phyloP scores from a whole-genome alignment of 177 flowering plant species.

The Vitis hybrid region DNA sequence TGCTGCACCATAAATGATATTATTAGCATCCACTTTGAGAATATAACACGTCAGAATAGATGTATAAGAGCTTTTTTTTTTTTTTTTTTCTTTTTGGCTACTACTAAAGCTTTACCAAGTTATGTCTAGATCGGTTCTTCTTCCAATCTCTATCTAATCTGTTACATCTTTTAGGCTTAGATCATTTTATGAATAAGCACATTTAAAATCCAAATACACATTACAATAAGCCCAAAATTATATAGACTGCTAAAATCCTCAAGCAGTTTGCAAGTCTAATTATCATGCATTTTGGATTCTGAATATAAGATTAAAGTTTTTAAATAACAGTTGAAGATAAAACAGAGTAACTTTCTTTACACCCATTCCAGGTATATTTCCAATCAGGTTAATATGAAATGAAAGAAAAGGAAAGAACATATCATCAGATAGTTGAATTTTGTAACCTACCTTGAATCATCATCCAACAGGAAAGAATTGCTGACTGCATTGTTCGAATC shows the following conservation, averaged over 20 bases:
- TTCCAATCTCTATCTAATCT: not conserved
- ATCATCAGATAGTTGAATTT: not conserved
- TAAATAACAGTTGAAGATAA: not conserved
- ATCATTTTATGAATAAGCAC: not conserved
- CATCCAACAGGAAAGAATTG: constrained; percentile 93
- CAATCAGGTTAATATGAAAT: not conserved
- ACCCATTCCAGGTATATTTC: no score
- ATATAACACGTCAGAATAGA: no score
- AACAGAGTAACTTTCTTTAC: no score
- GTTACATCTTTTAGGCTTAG: not conserved
- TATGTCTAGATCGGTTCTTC: no score
- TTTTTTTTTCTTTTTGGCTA: no score
- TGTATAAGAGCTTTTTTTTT: no score
- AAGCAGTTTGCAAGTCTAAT: not conserved
- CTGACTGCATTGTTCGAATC: constrained; percentile 97
- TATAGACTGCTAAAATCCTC: not conserved
- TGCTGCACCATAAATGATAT: constrained; percentile 31
- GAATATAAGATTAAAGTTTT: not conserved
- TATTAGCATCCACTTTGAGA: no score
- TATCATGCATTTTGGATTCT: not conserved
- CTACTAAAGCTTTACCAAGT: no score
- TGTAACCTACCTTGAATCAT: constrained; percentile 83
- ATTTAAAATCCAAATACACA: not conserved
- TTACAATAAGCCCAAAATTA: not conserved
- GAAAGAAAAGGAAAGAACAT: not conserved